Percentiles rank a stretch among this genome's conserved stretches.
Conservation (phyloP, 2,329 filamentous ascomycete species). For the Aureobasidium sp. region DNA sequence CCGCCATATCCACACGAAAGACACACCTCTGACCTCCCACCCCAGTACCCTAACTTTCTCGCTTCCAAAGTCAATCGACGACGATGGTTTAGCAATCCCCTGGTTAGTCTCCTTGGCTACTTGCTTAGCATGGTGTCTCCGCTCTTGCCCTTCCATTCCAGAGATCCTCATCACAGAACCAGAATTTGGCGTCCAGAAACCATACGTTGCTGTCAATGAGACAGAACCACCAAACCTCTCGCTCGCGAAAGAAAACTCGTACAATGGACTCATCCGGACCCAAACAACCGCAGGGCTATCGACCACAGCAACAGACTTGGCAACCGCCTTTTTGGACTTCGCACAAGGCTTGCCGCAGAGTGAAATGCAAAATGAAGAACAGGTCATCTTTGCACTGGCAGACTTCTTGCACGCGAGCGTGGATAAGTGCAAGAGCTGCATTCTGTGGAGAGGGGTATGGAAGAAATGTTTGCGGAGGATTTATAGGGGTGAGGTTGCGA, state of each 20-base stretch:
- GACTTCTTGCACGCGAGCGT: neutral
- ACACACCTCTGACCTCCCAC: neutral
- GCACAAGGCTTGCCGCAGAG: neutral
- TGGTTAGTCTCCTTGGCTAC: neutral
- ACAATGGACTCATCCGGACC: too few relatives aligned
- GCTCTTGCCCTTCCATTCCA: neutral
- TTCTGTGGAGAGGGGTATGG: neutral
- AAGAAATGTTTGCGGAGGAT: neutral
- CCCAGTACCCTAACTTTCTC: neutral
- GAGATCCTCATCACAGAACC: neutral
- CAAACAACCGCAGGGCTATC: neutral
- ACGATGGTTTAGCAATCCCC: neutral
- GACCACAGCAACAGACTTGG: neutral
- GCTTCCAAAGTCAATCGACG: neutral
- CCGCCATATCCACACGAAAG: neutral
- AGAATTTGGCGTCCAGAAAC: neutral
- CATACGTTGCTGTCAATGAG: neutral
- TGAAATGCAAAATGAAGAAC: neutral
- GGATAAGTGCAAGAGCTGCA: neutral
- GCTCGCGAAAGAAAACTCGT: neutral
- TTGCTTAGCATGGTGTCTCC: neutral
- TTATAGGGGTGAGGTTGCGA: neutral
- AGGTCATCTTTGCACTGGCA: neutral
- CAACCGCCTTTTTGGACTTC: neutral
- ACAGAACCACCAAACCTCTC: neutral